Conservation (phyloP, 345 rosid genomes). For the Mangifera indica region DNA sequence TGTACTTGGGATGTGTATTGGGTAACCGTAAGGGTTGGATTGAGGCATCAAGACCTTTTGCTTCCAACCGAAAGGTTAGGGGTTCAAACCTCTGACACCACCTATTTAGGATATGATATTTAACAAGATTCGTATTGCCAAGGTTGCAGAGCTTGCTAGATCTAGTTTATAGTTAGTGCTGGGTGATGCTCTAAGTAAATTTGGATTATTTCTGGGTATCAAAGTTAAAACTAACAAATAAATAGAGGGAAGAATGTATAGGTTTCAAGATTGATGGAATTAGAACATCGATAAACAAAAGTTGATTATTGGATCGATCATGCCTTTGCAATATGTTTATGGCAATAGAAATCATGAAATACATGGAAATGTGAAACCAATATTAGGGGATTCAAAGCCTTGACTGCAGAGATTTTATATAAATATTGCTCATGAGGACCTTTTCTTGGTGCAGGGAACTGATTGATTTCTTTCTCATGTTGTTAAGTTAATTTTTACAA, state of each 20-base stretch:
- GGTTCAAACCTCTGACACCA: not conserved
- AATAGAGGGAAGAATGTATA: not conserved
- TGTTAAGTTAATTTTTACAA: conserved; percentile 74
- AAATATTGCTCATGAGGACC: not conserved
- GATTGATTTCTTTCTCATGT: conserved; percentile 16
- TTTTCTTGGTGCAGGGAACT: conserved; percentile 6
- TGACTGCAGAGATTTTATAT: not conserved
- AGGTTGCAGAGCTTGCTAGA: not conserved
- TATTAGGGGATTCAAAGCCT: not conserved
- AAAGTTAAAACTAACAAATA: no score
- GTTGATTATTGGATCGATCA: not conserved
- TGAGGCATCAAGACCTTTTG: not conserved
- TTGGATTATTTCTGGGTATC: not conserved
- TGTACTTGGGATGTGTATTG: not conserved
- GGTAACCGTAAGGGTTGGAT: not conserved
- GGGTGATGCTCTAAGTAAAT: not conserved
- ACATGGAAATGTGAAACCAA: not conserved
- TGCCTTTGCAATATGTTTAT: not conserved
- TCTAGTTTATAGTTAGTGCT: not conserved
- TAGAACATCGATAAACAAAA: not conserved
- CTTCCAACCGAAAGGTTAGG: not conserved
- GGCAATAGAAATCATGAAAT: not conserved
- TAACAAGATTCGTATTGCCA: not conserved
- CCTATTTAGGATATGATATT: not conserved
- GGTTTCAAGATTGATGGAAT: not conserved